phyloP scores from a whole-genome alignment of 768 basidiomycete species.

The Psilocybe cyanescens region DNA sequence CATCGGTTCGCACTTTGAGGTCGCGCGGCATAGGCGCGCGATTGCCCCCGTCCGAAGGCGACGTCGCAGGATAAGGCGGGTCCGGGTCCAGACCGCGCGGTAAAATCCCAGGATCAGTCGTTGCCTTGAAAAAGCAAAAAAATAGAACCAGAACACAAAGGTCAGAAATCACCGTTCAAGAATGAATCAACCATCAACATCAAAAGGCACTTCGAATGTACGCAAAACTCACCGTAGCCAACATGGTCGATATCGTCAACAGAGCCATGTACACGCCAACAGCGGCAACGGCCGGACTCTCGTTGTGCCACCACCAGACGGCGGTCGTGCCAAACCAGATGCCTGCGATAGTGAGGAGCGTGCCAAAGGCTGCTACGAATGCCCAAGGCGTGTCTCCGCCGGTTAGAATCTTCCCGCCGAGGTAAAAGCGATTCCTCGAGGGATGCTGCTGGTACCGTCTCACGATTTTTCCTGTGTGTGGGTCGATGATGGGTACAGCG shows the following conservation, averaged over 20 bases:
- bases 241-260: conserved; percentile 75
- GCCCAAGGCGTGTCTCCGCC: conserved; percentile 89
- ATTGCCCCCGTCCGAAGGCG: conserved; percentile 64
- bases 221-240: conserved; percentile 65
- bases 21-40: conserved; percentile 79
- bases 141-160: not conserved
- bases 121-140: conserved; percentile 51
- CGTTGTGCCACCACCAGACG: conserved; percentile 86
- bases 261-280: conserved; percentile 55
- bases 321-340: conserved; percentile 90
- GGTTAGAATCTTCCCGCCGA: conserved; percentile 72
- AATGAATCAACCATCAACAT: no score
- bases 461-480: conserved; percentile 42
- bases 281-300: conserved; percentile 70
- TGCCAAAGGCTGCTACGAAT: conserved; percentile 64
- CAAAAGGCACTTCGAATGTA: not conserved
- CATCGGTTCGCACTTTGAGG: conserved; percentile 75
- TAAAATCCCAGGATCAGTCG: conserved; percentile 85
- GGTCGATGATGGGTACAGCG: conserved; percentile 39
- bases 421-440: conserved; percentile 78
- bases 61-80: conserved; percentile 72
- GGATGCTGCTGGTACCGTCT: conserved; percentile 69
- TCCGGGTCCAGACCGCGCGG: conserved; percentile 87
- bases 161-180: conserved; percentile 3
- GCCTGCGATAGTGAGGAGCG: conserved; percentile 72